Conservation (phyloP, 768 basidiomycete genomes). For the Butyriboletus loyo region DNA sequence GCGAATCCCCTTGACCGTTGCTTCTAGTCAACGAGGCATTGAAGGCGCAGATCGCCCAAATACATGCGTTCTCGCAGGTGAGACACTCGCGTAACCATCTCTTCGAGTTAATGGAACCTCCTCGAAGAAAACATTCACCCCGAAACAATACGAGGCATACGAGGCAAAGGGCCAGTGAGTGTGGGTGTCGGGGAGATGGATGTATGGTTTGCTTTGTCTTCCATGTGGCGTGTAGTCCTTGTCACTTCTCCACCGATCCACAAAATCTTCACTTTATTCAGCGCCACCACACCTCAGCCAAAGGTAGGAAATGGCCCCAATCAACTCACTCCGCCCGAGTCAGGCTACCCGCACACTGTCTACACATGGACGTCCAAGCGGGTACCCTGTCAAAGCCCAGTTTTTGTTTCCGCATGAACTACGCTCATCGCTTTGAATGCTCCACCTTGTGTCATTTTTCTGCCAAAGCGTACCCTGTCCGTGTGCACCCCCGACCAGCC, state of each 20-base stretch:
- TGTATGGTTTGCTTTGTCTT: not conserved
- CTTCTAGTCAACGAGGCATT: slow-evolving; percentile 69
- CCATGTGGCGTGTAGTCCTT: not conserved
- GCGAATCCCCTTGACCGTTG: slow-evolving; percentile 2
- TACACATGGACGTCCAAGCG: not conserved
- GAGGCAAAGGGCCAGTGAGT: slow-evolving; percentile 33
- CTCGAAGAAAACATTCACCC: slow-evolving; percentile 71
- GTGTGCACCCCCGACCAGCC: not conserved
- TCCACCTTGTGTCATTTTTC: not conserved
- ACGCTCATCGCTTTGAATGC: not conserved
- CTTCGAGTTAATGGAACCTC: not conserved
- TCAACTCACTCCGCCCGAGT: not conserved
- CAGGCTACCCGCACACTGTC: not conserved
- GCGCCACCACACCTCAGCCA: not conserved
- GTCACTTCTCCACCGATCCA: slow-evolving; percentile 5
- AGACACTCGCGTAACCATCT: slow-evolving; percentile 1
- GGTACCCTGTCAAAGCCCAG: not conserved
- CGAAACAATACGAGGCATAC: slow-evolving; percentile 57
- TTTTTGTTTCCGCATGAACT: slow-evolving; percentile 13
- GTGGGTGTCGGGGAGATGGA: not conserved
- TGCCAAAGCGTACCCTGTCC: not conserved
- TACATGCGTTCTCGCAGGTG: slow-evolving; percentile 91
- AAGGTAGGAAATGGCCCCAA: not conserved
- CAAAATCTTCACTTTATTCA: slow-evolving; percentile 3
- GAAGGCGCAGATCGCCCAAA: slow-evolving; percentile 69